Percentiles rank a stretch among this genome's conserved stretches.
Evolutionary conservation across 495 filamentous ascomycete genomes (phyloP).

Genomic region (Lepidopterella palustris): DNA sequence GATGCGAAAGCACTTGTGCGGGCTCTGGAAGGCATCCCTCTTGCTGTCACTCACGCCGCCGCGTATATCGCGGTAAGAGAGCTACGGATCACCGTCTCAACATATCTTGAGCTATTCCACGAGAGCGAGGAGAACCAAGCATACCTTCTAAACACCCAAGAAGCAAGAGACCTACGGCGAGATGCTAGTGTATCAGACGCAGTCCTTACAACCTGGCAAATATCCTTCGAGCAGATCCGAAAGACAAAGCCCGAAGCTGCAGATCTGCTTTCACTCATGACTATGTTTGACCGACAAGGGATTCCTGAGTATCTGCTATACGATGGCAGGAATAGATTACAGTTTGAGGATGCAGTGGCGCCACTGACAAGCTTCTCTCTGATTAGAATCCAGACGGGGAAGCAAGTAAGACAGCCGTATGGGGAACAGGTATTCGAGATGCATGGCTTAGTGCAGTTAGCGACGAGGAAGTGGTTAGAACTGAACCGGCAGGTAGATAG

Average conservation of each 20-base stretch:
- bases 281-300: constrained; percentile 5
- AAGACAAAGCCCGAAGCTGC: constrained; percentile 2
- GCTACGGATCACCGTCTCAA: constrained; percentile 1
- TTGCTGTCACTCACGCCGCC: constrained; percentile 15
- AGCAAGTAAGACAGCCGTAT: background rate
- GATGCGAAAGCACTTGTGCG: constrained; percentile 13
- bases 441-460: constrained; percentile 9
- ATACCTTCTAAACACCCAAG: constrained; percentile 2
- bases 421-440: constrained; percentile 2
- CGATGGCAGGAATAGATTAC: background rate
- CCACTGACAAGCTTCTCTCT: constrained; percentile 5
- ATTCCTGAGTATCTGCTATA: constrained; percentile 2
- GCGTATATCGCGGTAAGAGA: constrained; percentile 10
- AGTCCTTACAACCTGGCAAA: too few relatives aligned
- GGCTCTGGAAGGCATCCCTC: constrained; percentile 18
- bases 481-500: background rate
- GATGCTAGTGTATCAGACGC: background rate
- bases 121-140: constrained; percentile 8
- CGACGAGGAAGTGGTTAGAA: constrained; percentile 9
- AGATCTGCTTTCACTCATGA: constrained; percentile 1
- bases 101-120: constrained; percentile 5
- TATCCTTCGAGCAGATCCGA: constrained; percentile 11
- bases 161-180: constrained; percentile 2
- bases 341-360: constrained; percentile 11
- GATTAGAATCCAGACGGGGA: background rate